Base-by-base conservation (phyloP, 495 filamentous ascomycete genomes). In the Podospora sp. region DNA sequence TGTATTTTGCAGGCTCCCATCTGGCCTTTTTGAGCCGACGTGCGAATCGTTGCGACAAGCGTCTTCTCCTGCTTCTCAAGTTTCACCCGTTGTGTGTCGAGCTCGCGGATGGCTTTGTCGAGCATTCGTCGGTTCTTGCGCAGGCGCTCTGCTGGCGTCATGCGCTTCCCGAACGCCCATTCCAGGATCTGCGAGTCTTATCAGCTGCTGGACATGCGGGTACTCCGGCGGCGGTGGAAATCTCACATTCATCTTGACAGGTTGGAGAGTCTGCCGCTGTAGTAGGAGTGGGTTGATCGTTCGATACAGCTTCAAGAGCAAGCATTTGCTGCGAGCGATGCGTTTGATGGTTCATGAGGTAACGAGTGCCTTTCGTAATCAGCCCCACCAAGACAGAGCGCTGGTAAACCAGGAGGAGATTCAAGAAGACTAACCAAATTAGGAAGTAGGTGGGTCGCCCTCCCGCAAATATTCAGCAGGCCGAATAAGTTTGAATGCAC, bases 61-160 rank as follows among this genome's bases (percentile, higher is more conserved):
- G 96, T 97, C 87, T 97, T 98, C 84, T 99, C 95, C 71, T 98
- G 95, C 64, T 96, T 94, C 78, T 98, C 96, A 7, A 99, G 86
- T 81, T 99, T 99, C 52, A 91, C 86, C 51, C 94, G 87, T 76
- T 97, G 93, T 55, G 96, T 88, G 71, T 99, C 96, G 21, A 98
- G 85, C 80, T 99, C 95, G 62, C 95, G 89, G 73, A 97, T 94
- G 9, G 95, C 96, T 79, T 97, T 96, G 80, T 99, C 94, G 61
- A 98, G 89, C 62, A 96, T 92, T 69, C 96, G 86, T 79, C 97
- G 94, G 78, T 98, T 96, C 77, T 97, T 98, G 79, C 95, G 90
- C 75, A 98, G 85, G 73, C 95, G 91, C 84, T 98, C 94, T 16
- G 92, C 92, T 8, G 95, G 94, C 77, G 94, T 98, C 88, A 98